A percentile compares a stretch with the other conserved stretches of the same genome.
Conservation (phyloP, 148 eudicot species). For the Chenopodium suecicum region DNA sequence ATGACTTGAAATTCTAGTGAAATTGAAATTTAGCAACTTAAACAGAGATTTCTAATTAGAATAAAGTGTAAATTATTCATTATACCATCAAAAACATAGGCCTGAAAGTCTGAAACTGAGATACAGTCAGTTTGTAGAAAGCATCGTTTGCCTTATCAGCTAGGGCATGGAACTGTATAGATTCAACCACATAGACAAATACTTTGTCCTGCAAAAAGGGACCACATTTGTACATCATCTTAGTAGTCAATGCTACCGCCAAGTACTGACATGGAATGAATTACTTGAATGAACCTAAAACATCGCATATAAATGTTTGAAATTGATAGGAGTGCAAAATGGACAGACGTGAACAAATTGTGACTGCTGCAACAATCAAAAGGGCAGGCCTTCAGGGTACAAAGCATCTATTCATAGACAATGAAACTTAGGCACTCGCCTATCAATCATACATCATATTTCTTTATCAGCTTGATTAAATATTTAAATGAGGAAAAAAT, state of each 20-base stretch:
- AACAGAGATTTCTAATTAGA: background rate
- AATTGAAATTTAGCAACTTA: background rate
- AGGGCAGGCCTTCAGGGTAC: too few relatives aligned
- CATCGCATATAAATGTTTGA: background rate
- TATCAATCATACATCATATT: background rate
- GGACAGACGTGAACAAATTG: background rate
- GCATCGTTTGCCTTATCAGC: conserved; percentile 37
- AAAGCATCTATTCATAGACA: background rate
- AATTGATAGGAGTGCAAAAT: background rate
- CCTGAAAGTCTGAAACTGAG: conserved; percentile 69
- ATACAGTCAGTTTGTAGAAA: conserved; percentile 41
- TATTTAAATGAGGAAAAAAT: too few relatives aligned
- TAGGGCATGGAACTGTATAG: conserved; percentile 57
- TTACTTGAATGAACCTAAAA: background rate
- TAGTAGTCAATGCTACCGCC: background rate
- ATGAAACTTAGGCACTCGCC: background rate
- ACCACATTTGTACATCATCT: background rate
- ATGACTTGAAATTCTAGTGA: background rate
- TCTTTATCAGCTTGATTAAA: background rate
- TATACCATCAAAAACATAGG: conserved; percentile 67
- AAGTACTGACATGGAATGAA: background rate
- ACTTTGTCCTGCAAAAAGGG: conserved; percentile 52
- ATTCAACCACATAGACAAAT: conserved; percentile 62
- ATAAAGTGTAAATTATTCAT: background rate
- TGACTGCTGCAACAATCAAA: background rate